Evolutionary conservation across 2,329 filamentous ascomycete species (phyloP), one percentile per base, ranked within the genome.

Genomic region (Stromatinia cepivora): DNA sequence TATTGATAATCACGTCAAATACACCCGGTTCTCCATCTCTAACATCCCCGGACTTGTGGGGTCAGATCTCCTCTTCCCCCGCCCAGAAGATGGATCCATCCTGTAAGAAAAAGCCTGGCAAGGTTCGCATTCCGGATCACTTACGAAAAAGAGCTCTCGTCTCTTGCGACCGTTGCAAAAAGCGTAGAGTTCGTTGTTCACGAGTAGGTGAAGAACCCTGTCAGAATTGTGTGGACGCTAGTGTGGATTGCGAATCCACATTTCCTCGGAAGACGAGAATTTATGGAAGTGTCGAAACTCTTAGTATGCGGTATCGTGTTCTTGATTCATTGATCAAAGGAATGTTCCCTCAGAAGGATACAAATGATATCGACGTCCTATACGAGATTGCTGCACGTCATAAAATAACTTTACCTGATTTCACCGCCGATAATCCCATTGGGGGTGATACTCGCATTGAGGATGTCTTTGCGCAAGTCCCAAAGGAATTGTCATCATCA

Each of bases 211-310:
- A 77, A n/a, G 71, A 77, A 3, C 31, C 45, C 9, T 82, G 81
- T 70, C 79, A 80, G 56, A 78, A 79, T 67, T 83, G 81, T 71
- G 72, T 78, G 62, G 75, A 80, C 61, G 78, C 77, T 34, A 79
- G 78, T 11, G 79, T 81, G 36, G 73, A 75, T 46, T 83, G 81
- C 73, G 79, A 82, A 71, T 81, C 79, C 10, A 82, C 80, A 15
- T 74, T 82, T 48, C 81, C 81, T 8, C 78, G 81, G 34, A 82
- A 82, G 71, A 80, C 81, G 52, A 75, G 81, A 46, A 80, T 82
- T 15, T 82, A 83, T 67, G 81, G 81, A 22, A 82, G 81, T 69
- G 79, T 82, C 9, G 81, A 83, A 70, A 81, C 81, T n/a, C 74
- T 82, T 56, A 82, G 81, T 61, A 75, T 80, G 42, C 77, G 81